Percentiles rank a stretch among this genome's conserved stretches.
phyloP scores from a whole-genome alignment of 139 green algal species.

The Raphidocelis subcapitata region DNA sequence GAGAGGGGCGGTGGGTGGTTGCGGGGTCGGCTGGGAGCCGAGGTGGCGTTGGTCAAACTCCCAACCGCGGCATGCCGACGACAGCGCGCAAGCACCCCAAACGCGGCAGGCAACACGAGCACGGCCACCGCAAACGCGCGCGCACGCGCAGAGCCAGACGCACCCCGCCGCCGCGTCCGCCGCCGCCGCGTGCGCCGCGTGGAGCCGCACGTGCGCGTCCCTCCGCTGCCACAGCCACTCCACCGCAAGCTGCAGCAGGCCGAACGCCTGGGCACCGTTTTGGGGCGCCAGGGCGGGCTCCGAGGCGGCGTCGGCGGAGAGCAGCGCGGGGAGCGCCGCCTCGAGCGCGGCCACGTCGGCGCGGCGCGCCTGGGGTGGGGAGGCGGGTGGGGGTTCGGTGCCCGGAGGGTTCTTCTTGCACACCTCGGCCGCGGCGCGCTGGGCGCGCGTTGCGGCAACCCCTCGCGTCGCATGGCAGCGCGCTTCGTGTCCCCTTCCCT shows the following conservation, averaged over 20 bases:
- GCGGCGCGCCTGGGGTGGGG: constrained; percentile 11
- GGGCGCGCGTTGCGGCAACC: too few species aligned
- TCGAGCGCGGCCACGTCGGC: constrained; percentile 9
- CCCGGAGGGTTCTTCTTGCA: too few species aligned
- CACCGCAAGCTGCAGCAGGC: constrained; percentile 8
- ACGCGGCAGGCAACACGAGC: neutral
- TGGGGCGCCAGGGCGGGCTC: constrained; percentile 3
- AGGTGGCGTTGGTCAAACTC: too few species aligned
- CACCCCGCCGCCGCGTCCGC: neutral
- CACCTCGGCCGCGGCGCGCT: too few species aligned
- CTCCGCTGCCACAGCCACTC: constrained; percentile 25
- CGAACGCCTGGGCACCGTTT: constrained; percentile 1
- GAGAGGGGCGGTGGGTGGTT: neutral
- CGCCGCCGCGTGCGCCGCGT: constrained; percentile 2
- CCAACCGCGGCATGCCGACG: too few species aligned
- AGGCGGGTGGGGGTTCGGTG: too few species aligned
- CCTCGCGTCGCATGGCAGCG: too few species aligned
- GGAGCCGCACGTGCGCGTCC: constrained; percentile 13
- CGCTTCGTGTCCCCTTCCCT: too few species aligned
- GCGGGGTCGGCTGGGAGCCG: too few species aligned
- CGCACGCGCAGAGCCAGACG: too few species aligned
- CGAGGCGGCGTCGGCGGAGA: constrained; percentile 4
- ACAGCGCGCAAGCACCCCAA: too few species aligned
- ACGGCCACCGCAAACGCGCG: too few species aligned
- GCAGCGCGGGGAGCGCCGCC: constrained; percentile 4